These are phyloP conservation scores for Fusarium torulosum DNA, from an alignment of 2,329 filamentous ascomycete species.

Conservation along the genomic window DNA sequence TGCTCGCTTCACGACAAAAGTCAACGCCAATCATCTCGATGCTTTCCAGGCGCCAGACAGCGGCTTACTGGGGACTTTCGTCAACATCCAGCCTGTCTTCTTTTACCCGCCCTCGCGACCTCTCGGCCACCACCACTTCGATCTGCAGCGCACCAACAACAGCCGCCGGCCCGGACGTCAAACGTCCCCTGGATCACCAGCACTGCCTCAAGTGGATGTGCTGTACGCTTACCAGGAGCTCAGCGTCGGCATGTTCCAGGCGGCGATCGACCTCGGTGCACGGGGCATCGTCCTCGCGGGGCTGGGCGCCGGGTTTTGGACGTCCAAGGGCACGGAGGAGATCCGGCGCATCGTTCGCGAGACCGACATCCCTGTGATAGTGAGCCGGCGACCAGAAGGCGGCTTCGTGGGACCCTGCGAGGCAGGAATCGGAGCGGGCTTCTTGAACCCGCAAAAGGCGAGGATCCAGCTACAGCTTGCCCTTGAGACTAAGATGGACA, in stretches of 20 bases:
- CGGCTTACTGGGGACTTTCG: conserved; percentile 69
- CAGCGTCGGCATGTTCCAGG: conserved; percentile 60
- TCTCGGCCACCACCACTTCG: conserved; percentile 60
- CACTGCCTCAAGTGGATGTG: conserved; percentile 67
- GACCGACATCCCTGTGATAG: conserved; percentile 62
- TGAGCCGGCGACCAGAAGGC: conserved; percentile 63
- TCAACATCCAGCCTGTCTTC: conserved; percentile 70
- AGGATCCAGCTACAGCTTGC: conserved; percentile 64
- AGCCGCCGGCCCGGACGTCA: conserved; percentile 23
- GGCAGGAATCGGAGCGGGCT: conserved; percentile 60
- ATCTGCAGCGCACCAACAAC: conserved; percentile 46
- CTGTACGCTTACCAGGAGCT: conserved; percentile 68
- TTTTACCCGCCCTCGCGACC: conserved; percentile 67
- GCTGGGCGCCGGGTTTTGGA: conserved; percentile 66
- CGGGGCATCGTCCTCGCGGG: conserved; percentile 68
- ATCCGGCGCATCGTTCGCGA: conserved; percentile 60
- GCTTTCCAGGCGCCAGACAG: conserved; percentile 71
- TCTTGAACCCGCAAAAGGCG: conserved; percentile 68
- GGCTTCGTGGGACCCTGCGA: conserved; percentile 62
- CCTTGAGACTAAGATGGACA: conserved; percentile 48
- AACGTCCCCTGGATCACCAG: conserved; percentile 34
- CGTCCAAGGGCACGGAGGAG: conserved; percentile 53
- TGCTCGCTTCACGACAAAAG: conserved; percentile 71
- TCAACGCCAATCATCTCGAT: conserved; percentile 72
- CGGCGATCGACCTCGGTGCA: conserved; percentile 63